Conservation (phyloP, 2,329 filamentous ascomycete species). For the Aureobasidium lini region DNA sequence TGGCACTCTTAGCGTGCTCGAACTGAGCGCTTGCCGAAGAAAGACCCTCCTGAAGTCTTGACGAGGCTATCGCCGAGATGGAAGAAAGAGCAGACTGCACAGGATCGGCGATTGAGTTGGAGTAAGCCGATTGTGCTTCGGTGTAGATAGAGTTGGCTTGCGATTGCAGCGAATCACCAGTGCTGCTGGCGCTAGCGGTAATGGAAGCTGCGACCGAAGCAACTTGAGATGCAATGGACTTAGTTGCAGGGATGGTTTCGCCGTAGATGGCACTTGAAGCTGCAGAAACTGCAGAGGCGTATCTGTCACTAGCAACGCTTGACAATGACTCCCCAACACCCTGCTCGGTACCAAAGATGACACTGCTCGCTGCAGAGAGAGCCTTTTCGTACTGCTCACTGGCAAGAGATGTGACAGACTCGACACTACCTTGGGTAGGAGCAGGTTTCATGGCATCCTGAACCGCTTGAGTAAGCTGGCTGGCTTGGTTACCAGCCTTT, state of each 20-base stretch:
- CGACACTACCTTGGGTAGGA: conserved; percentile 39
- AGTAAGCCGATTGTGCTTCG: conserved; percentile 60
- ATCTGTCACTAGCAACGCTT: conserved; percentile 47
- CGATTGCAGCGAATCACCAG: conserved; percentile 37
- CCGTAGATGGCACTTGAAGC: conserved; percentile 52
- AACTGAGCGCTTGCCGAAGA: conserved; percentile 65
- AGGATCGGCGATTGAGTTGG: conserved; percentile 51
- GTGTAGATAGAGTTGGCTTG: conserved; percentile 52
- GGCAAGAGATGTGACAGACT: conserved; percentile 47
- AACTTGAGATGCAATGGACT: conserved; percentile 31
- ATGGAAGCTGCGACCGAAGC: conserved; percentile 26
- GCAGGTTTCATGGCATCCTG: conserved; percentile 46
- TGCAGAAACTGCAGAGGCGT: conserved; percentile 50
- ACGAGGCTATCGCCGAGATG: conserved; percentile 61
- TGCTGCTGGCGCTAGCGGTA: conserved; percentile 14
- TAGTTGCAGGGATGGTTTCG: conserved; percentile 38
- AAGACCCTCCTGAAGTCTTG: conserved; percentile 62
- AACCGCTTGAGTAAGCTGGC: conserved; percentile 48
- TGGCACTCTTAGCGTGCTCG: conserved; percentile 57
- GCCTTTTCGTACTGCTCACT: conserved; percentile 51
- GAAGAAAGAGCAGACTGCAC: conserved; percentile 46
- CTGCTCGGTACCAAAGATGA: conserved; percentile 45
- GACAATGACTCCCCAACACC: conserved; percentile 37
- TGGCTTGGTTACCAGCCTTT: conserved; percentile 46
- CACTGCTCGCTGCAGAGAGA: conserved; percentile 49